Evolutionary conservation across 1,139 yeast species (phyloP).

Genomic region (Ogataea hybrid): DNA sequence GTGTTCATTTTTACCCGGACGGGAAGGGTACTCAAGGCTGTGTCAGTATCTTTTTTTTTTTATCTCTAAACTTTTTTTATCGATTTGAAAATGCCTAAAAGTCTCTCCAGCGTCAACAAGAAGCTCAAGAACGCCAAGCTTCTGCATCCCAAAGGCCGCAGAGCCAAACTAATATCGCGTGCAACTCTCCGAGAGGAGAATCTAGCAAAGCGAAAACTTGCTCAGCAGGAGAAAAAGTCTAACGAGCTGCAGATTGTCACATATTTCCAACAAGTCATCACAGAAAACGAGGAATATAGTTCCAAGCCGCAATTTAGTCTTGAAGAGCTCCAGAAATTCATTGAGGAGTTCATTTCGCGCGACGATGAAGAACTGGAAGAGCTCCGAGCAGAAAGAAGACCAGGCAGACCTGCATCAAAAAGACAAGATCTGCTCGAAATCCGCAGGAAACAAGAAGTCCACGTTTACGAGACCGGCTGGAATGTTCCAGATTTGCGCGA

Average conservation of each 20-base stretch:
- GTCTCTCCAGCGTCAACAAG: conserved; percentile 69
- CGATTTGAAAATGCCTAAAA: conserved; percentile 65
- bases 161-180: conserved; percentile 76
- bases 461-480: conserved; percentile 69
- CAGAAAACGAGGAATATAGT: conserved; percentile 37
- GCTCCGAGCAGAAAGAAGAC: conserved; percentile 61
- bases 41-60: conserved; percentile 9
- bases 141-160: conserved; percentile 86
- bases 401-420: conserved; percentile 81
- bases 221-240: conserved; percentile 56
- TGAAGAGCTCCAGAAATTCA: conserved; percentile 58
- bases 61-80: not conserved
- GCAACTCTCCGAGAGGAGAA: conserved; percentile 84
- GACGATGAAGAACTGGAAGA: conserved; percentile 69
- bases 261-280: conserved; percentile 64
- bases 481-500: conserved; percentile 70
- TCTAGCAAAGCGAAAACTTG: conserved; percentile 54
- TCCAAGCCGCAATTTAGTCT: conserved; percentile 38
- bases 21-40: conserved; percentile 5
- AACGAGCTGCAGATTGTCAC: conserved; percentile 55
- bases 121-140: conserved; percentile 54
- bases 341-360: conserved; percentile 63
- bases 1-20: conserved; percentile 5
- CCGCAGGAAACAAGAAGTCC: conserved; percentile 56
- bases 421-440: conserved; percentile 68